Evolutionary conservation across 305 asterid species (phyloP), one percentile per base, ranked within the genome.

Genomic region (Fraxinus floribunda): DNA sequence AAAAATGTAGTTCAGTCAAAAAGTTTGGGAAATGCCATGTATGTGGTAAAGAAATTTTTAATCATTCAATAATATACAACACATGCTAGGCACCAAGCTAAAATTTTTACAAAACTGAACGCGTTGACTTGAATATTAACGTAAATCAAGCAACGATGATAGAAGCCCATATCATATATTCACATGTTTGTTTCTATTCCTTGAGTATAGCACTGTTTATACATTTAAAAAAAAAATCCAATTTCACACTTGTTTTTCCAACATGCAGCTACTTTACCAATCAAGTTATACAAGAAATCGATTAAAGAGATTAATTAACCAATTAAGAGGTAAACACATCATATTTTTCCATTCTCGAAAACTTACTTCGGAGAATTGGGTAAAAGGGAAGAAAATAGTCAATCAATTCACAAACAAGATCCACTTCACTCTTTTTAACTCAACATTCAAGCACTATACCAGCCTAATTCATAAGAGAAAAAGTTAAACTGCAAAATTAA

Each of bases 191-290:
- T 30, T 49, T 62, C 39, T 11, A 80, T 35, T 77, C 44, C 39
- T 26, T 78, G 80, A 76, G 70, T 49, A 30, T 16, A 32, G 52
- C 71, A 36, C 35, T 11, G 24, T 26, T 24, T 64, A 82, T 20
- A 44, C 78, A 29, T 77, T 32, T 29, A 24, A 55, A 62, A 62
- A 62, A 71, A 32, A 74, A 60, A 5, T 13, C n/a, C 38, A 85
- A 29, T 55, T 70, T 22, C 29, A 24, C 30, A 75, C 52, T 32
- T 81, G 68, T 79, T 18, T 72, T 46, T 79, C 46, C 46, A 79
- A 82, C 84, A 89, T 87, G 88, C 89, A 86, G 83, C 68, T 34
- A 73, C 75, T 79, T 82, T 72, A 76, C 78, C 76, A 87, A 84
- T 68, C 77, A 9, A 81, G 55, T n/a, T 29, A 79, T 80, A 73